A percentile compares a stretch with the other conserved stretches of the same genome.
phyloP scores from a whole-genome alignment of 257 asterid species.

The Plectranthus barbatus region DNA sequence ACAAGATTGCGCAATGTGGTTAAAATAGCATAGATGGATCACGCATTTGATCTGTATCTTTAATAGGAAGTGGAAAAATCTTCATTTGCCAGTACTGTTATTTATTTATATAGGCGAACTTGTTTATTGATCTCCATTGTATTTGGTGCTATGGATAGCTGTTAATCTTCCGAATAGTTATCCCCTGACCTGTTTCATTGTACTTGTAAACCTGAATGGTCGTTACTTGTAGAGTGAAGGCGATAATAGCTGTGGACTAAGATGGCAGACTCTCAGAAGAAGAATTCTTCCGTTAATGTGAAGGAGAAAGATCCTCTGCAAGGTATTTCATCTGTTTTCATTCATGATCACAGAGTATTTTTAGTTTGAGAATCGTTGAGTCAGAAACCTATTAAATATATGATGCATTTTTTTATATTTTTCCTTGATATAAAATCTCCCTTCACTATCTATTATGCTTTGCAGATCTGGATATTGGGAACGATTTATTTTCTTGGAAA shows the following conservation, averaged over 20 bases:
- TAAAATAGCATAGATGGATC: background rate
- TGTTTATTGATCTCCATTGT: background rate
- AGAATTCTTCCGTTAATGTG: conserved; percentile 27
- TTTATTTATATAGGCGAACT: background rate
- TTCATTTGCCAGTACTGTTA: background rate
- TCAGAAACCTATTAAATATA: background rate
- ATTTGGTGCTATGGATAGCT: background rate
- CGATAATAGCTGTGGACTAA: conserved; percentile 8
- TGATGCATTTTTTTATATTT: background rate
- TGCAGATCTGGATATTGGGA: conserved; percentile 76
- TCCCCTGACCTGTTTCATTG: background rate
- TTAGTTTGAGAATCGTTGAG: background rate
- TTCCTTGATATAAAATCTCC: background rate
- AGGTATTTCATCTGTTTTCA: conserved; percentile 33
- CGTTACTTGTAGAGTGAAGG: conserved; percentile 21
- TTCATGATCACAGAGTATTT: background rate
- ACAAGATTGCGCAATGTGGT: too few relatives aligned
- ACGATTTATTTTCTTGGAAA: conserved; percentile 85
- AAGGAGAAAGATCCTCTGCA: conserved; percentile 47
- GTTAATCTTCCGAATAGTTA: background rate
- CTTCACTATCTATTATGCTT: conserved; percentile 18
- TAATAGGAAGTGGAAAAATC: too few relatives aligned
- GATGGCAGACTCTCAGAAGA: conserved; percentile 63
- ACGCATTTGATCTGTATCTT: background rate
- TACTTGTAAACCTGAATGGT: conserved; percentile 6